A percentile compares a stretch with the other conserved stretches of the same genome.
Conservation (phyloP, 129 eudicot genomes). For the Flaveria bidentis region DNA sequence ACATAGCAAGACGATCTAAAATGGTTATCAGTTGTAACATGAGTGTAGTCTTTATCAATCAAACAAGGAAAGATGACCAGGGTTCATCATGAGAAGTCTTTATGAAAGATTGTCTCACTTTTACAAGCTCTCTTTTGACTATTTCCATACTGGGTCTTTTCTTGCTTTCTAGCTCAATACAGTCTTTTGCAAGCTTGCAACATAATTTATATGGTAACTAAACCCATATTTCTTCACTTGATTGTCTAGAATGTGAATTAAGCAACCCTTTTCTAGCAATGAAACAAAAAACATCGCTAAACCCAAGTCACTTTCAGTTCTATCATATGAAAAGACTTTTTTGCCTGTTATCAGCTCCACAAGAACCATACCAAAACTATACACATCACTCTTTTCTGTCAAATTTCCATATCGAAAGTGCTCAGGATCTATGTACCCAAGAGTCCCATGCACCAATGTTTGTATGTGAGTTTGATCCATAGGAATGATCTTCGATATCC, state of each 20-base stretch:
- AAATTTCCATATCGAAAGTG: constrained; percentile 4
- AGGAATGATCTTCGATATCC: too few species aligned
- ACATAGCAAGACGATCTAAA: too few species aligned
- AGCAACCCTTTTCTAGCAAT: background rate
- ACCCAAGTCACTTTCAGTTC: background rate
- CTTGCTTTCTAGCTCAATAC: background rate
- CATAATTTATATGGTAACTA: background rate
- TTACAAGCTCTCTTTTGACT: background rate
- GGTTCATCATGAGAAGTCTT: background rate
- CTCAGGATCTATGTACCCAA: constrained; percentile 6
- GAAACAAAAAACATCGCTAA: constrained; percentile 1
- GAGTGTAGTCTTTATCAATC: background rate
- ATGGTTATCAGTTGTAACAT: too few species aligned
- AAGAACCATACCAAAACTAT: constrained; percentile 10
- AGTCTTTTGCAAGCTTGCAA: constrained; percentile 14
- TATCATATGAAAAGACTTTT: constrained; percentile 1
- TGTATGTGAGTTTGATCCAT: background rate
- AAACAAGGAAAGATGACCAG: background rate
- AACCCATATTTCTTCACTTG: background rate
- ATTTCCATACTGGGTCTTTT: background rate
- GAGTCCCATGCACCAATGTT: constrained; percentile 6
- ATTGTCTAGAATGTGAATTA: background rate
- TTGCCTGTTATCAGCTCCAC: constrained; percentile 2
- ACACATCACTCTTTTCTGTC: constrained; percentile 11
- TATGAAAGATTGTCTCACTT: background rate